Conservation (phyloP, 2,329 filamentous ascomycete species). For the Fusarium vanettenii region DNA sequence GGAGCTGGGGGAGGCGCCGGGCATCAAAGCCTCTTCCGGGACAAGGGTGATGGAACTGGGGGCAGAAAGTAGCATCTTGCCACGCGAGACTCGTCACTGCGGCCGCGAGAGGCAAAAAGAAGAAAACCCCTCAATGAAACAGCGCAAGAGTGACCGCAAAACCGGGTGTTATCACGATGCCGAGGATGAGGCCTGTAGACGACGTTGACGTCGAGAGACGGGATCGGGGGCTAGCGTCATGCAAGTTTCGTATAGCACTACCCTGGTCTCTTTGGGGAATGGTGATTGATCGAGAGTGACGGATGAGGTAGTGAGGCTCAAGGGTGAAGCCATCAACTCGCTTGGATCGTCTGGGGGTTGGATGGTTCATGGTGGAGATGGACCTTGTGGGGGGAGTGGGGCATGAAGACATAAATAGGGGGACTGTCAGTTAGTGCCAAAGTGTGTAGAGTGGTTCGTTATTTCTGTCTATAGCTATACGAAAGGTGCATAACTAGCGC, state of each 20-base stretch:
- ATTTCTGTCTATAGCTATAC: constrained; percentile 27
- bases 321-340: constrained; percentile 14
- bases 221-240: constrained; percentile 38
- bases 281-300: constrained; percentile 20
- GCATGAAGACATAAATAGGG: neutral
- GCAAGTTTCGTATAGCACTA: constrained; percentile 44
- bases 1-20: neutral
- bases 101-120: neutral
- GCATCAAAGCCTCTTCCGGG: neutral
- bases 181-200: constrained; percentile 4
- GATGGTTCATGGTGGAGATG: constrained; percentile 6
- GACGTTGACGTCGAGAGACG: constrained; percentile 15
- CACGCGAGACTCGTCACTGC: neutral
- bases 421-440: fast-evolving
- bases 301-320: constrained; percentile 24
- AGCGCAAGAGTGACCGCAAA: neutral
- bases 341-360: constrained; percentile 18
- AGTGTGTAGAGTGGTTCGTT: fast-evolving
- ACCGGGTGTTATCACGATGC: constrained; percentile 19
- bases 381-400: neutral
- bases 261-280: neutral
- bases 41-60: neutral
- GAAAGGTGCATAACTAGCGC: constrained; percentile 30
- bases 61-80: neutral
- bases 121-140: constrained; percentile 1